These are phyloP conservation scores for Trichoderma virens DNA, from an alignment of 495 filamentous ascomycete species.

Conservation along the genomic window DNA sequence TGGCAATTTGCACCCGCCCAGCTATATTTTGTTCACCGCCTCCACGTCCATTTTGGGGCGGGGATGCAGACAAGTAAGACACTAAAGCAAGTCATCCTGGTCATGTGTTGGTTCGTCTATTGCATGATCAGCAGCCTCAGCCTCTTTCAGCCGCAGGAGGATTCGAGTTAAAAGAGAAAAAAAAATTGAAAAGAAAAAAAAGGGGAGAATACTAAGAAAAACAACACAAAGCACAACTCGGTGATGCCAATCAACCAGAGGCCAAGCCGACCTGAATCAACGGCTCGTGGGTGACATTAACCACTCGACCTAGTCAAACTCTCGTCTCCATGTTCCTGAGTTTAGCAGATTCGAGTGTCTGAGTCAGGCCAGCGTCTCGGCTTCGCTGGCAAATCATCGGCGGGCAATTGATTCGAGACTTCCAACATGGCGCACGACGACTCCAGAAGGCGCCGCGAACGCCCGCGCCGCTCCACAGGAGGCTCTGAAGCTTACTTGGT, in stretches of 20 bases:
- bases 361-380: not conserved
- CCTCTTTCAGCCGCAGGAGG: not conserved
- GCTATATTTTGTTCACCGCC: too few species aligned
- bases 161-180: too few species aligned
- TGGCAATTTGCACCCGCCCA: too few species aligned
- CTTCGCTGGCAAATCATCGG: not conserved
- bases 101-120: not conserved
- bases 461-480: not conserved
- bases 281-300: not conserved
- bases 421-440: not conserved
- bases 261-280: not conserved
- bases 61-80: too few species aligned
- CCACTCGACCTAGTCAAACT: not conserved
- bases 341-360: not conserved
- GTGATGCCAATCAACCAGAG: too few species aligned
- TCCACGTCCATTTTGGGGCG: too few species aligned
- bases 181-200: too few species aligned
- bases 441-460: not conserved
- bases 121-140: not conserved
- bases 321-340: not conserved
- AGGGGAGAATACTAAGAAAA: too few species aligned
- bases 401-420: not conserved
- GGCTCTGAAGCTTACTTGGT: not conserved
- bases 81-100: not conserved
- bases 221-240: too few species aligned